Evolutionary conservation across 768 basidiomycete genomes (phyloP), one percentile per base, ranked within the genome.

Genomic region (Clavulina sp.): DNA sequence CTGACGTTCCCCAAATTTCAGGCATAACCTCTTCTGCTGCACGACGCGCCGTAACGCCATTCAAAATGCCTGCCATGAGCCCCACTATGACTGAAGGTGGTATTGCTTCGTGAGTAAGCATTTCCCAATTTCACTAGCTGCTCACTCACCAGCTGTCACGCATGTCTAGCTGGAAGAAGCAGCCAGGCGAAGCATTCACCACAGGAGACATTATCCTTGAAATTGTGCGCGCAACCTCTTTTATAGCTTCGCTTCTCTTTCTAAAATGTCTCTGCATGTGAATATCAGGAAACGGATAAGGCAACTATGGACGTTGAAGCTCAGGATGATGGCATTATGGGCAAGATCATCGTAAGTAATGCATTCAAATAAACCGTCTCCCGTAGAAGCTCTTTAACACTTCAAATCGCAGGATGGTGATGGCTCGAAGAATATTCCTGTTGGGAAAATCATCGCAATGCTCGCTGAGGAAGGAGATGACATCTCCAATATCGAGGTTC

Each of bases 251-350:
- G 23, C 21, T 18, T 29, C n/a, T 23, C 26, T 24, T 18, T 41
- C 31, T 48, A 28, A 30, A 13, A 4, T 41, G 9, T 21, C 13
- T 13, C 16, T 24, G 16, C 19, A n/a, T 21, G 40, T 46, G 29
- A 26, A 29, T 51, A 52, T 65, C 26, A 89, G 86, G 86, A 89
- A 73, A 89, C 86, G 40, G 86, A 89, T 72, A 88, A 88, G 66
- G 85, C 93, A 16, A 92, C 89, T 2, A 95, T 97, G 61, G 95
- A 99, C 64, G 93, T 99, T 4, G 95, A 99, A 67, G 91, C 95
- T 13, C 92, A 92, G 66, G 93, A 96, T 29, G 92, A 97, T 60
- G 95, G 95, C 57, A 66, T 97, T 16, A 67, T 99, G 62, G 92
- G 83, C 51, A 96, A 87, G 70, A 93, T 97, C 57, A 58, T 99